Evolutionary conservation across 208 protist genomes (phyloP).

Genomic region (Polymyxa betae): DNA sequence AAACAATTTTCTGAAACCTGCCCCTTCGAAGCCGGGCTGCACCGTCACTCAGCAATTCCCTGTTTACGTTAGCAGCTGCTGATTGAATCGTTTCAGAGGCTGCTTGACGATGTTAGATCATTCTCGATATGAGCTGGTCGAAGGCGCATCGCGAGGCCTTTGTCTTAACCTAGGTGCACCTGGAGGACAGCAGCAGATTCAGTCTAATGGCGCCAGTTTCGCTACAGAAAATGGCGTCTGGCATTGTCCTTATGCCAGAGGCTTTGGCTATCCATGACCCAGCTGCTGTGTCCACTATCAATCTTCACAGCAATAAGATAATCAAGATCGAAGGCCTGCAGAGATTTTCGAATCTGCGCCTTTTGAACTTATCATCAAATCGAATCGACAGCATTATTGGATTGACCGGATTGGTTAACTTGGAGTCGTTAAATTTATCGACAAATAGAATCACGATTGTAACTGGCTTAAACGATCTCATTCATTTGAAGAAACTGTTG

Average conservation of each 20-base stretch:
- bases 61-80: too few relatives aligned
- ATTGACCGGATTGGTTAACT: background rate
- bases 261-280: background rate
- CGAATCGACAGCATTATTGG: slow-evolving; percentile 42
- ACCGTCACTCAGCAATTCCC: too few relatives aligned
- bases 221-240: too few relatives aligned
- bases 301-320: slow-evolving; percentile 39
- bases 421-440: slow-evolving; percentile 46
- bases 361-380: slow-evolving; percentile 46
- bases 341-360: background rate
- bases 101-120: too few relatives aligned
- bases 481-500: background rate
- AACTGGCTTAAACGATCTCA: background rate
- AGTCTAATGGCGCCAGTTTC: too few relatives aligned
- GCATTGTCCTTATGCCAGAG: background rate
- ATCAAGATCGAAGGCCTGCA: slow-evolving; percentile 23
- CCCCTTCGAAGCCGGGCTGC: too few relatives aligned
- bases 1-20: too few relatives aligned
- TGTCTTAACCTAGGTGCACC: too few relatives aligned
- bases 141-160: too few relatives aligned
- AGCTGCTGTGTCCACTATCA: background rate
- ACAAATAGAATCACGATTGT: background rate
- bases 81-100: too few relatives aligned
- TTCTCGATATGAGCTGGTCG: too few relatives aligned
- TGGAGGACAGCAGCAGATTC: too few relatives aligned